Percentiles rank a stretch among this genome's conserved stretches.
These are phyloP conservation scores for Fusarium pseudocircinatum DNA, from an alignment of 2,329 filamentous ascomycete genomes.

Conservation along the genomic window DNA sequence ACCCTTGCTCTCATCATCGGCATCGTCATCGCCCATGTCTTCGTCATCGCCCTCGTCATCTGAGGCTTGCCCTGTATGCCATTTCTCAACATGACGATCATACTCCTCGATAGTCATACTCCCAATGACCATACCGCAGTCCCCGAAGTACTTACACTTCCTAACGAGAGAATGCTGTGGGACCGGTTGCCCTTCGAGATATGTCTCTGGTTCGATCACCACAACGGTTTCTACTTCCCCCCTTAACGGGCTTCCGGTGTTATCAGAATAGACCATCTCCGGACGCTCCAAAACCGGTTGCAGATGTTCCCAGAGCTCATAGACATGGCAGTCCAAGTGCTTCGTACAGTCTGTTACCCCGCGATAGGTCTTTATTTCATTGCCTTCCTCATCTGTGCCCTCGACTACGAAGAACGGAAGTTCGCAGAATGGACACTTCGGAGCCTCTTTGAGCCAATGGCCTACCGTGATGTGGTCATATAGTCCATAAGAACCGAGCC, in stretches of 20 bases:
- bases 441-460: not conserved
- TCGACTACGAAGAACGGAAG: not conserved
- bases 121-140: slow-evolving; percentile 13
- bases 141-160: slow-evolving; percentile 23
- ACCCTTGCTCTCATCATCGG: not conserved
- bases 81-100: not conserved
- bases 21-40: not conserved
- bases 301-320: slow-evolving; percentile 30
- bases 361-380: not conserved
- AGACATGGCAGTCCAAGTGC: slow-evolving; percentile 38
- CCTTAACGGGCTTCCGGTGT: not conserved
- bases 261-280: not conserved
- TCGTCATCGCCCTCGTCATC: not conserved
- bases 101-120: slow-evolving; percentile 21
- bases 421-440: slow-evolving; percentile 29
- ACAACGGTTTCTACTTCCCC: not conserved
- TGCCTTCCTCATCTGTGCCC: not conserved
- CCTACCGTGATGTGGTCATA: slow-evolving; percentile 21
- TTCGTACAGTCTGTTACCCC: slow-evolving; percentile 10
- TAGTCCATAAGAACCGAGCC: slow-evolving; percentile 4
- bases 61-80: not conserved
- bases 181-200: not conserved
- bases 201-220: not conserved
- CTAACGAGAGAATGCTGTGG: not conserved
- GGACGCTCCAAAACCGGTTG: not conserved